Percentiles rank a stretch among this genome's conserved stretches.
Evolutionary conservation across 75 land plant genomes (phyloP).

Genomic region (Azolla pinnata): DNA sequence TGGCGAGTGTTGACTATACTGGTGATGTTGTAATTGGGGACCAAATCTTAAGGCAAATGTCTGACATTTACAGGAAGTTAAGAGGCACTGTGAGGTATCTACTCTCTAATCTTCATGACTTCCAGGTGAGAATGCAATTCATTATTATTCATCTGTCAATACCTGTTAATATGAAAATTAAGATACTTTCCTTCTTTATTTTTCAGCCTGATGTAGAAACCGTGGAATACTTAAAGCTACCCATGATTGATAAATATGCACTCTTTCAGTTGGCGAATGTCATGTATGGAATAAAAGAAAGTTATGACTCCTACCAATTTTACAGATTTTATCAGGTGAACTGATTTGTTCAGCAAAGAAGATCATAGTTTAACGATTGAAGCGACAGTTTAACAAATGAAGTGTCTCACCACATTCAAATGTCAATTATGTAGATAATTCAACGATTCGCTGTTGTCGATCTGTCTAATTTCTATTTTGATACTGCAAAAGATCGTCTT

Average conservation of each 20-base stretch:
- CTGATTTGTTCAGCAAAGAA: too few species aligned
- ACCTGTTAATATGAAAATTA: background rate
- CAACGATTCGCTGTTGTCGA: conserved; percentile 91
- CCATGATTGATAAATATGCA: conserved; percentile 81
- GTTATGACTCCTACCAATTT: conserved; percentile 78
- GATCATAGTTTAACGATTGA: too few species aligned
- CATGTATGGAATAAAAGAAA: conserved; percentile 50
- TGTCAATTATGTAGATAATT: too few species aligned
- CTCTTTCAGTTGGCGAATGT: conserved; percentile 76
- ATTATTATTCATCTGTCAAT: background rate
- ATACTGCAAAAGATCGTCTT: conserved; percentile 96
- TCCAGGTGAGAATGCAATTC: conserved; percentile 16
- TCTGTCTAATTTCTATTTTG: conserved; percentile 94
- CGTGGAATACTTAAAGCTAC: conserved; percentile 52
- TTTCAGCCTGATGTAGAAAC: conserved; percentile 41
- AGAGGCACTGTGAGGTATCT: conserved; percentile 87
- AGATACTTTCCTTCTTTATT: background rate
- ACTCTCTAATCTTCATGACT: conserved; percentile 90
- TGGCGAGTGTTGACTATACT: conserved; percentile 95
- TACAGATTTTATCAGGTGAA: conserved; percentile 82
- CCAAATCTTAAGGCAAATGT: conserved; percentile 83
- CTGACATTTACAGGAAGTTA: conserved; percentile 86
- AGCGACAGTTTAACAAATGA: too few species aligned
- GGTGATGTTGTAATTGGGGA: conserved; percentile 88
- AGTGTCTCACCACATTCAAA: too few species aligned